Base-by-base conservation (phyloP, 2,329 filamentous ascomycete species). In the Aspergillus carbonarius region DNA sequence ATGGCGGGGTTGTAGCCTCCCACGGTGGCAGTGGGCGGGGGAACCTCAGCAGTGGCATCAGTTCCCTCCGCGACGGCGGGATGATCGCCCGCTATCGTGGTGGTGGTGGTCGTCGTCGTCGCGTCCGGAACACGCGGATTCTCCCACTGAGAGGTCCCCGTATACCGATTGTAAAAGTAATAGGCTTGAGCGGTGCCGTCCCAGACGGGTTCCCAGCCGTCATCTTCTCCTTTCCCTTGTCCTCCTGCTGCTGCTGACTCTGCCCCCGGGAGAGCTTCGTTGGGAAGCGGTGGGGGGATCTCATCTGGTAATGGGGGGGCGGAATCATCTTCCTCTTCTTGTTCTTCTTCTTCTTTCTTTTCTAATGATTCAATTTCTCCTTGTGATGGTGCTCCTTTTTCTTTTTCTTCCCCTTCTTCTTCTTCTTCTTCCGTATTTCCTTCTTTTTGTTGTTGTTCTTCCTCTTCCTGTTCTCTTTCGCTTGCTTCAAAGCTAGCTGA, bases 1-100 rank as follows among this genome's bases (percentile, higher is more conserved):
- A 99, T 93, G 23, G 92, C 90, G 1, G 95, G 95, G 72, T 98
- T 96, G 79, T 99, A 99, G 61, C 93, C 92, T 59, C 88, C 88
- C 10, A 69, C 63, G 5, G 83, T 84, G 20, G 84, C 78, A 55
- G 77, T 65, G 47, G 32, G 50, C 35, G 30, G 12, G 2, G 35
- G 23, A 35, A 18, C 23, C 47, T 35, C n/a, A n/a, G 15, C 20
- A n/a, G n/a, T n/a, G 13, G 23, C 20, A 13, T 52, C 37, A 13
- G 25, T 37, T 7, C 44, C 55, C 9, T 37, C 55, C 7, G 4
- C 39, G 9, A 10, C 30, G 10, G 20, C 37, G 23, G 12, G 20
- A 13, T 54, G 65, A 72, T 72, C 63, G 61, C 58, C 62, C 32
- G 65, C 61, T 20, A 67, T 67, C 18, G 69, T 68, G 35, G 68